Conservation (phyloP, 495 filamentous ascomycete species). For the Aspergillus incahuasiensis region DNA sequence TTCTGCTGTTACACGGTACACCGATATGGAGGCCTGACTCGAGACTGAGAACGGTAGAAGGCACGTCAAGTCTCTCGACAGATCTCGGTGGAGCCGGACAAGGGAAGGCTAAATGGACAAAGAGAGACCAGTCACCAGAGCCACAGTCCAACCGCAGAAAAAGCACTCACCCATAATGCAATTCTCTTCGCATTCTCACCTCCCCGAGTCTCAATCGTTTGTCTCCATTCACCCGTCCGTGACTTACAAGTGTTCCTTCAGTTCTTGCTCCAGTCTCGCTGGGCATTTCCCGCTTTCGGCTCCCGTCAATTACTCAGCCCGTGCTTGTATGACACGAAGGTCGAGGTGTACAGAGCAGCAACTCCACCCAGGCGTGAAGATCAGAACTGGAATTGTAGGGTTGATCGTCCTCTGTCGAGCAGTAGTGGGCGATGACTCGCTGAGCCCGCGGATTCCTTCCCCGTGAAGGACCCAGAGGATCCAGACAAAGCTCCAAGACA, state of each 20-base stretch:
- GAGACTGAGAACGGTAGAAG: not conserved
- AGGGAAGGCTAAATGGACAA: not conserved
- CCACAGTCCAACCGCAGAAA: not conserved
- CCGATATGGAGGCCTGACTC: not conserved
- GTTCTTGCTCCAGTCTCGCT: not conserved
- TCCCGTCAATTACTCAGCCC: not conserved
- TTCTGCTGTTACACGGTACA: not conserved
- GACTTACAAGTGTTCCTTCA: conserved; percentile 8
- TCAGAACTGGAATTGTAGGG: conserved; percentile 4
- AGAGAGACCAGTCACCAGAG: not conserved
- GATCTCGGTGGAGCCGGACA: conserved; percentile 7
- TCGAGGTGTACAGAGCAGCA: conserved; percentile 3
- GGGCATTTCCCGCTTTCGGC: conserved; percentile 9
- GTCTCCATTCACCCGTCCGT: conserved; percentile 2
- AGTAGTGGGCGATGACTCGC: conserved; percentile 4
- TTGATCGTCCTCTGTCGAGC: conserved; percentile 14
- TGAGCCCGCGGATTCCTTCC: not conserved
- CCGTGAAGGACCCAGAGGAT: conserved; percentile 11
- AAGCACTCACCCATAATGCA: conserved; percentile 1
- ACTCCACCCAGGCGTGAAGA: conserved; percentile 12
- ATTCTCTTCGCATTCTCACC: conserved; percentile 11
- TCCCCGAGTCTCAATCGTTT: not conserved
- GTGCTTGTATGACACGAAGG: conserved; percentile 7
- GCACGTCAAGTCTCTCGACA: not conserved
- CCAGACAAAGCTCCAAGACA: conserved; percentile 10